Base-by-base conservation (phyloP, 73 alveolate species). In the Blepharisma stoltei region DNA sequence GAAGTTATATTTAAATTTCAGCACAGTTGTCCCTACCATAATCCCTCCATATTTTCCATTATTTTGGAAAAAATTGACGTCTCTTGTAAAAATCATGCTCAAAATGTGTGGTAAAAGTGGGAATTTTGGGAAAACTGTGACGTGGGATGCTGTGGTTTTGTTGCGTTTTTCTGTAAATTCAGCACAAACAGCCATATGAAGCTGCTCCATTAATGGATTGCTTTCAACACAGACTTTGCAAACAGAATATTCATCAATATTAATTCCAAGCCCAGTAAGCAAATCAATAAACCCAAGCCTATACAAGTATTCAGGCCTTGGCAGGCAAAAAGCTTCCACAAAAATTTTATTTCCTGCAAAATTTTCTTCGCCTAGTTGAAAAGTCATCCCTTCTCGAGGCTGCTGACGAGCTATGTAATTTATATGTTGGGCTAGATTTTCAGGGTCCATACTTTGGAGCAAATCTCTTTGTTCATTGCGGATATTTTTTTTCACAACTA, bases 331-430 rank as follows among this genome's bases (percentile, higher is more conserved):
- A 60, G 48, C 73, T 60, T 60, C 73, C 38, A 60, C 46, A 60
- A 14, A 38, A 8, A 60, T 38, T 8, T 14, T 20, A 14, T 25
- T 60, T 14, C 23, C 73, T 14, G 73, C 37, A 9, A 60, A 25
- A 14, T 38, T n/a, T 20, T 11, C 11, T 14, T 25, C 18, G 18
- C 23, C 73, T 14, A 60, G 46, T 60, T 60, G 46, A 2, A 60
- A 14, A 14, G 14, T 60, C 73, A 60, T 60, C 73, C 73, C 73
- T 60, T 60, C 73, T 60, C 73, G 37, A 1, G 73, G 73, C 11
- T 60, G 73, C 14, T n/a, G 23, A 60, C 23, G 46, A 8, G 73
- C 73, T 9, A 60, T 38, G 14, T 38, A 14, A 8, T 60, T n/a
- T 38, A 20, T 60, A 14, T 14, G 46, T 25, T 60, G 73, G 2